Conservation (phyloP, 1,284 basidiomycete species). For the Ceratobasidium sp. region DNA sequence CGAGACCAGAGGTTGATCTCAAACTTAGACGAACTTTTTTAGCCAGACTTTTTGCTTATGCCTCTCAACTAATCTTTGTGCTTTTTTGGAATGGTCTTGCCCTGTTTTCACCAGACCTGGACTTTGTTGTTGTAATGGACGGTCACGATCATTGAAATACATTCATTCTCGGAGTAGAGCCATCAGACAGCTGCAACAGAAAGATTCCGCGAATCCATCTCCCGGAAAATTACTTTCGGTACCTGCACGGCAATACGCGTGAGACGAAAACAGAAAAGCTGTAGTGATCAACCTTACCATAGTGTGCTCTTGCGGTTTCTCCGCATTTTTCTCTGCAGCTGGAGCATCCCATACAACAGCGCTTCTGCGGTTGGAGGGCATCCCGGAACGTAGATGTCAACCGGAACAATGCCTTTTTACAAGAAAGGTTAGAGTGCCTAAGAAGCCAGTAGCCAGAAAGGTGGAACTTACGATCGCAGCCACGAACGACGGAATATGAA, state of each 20-base stretch:
- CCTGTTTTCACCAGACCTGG: background rate
- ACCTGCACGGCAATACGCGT: slow-evolving; percentile 29
- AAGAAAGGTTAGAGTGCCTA: slow-evolving; percentile 31
- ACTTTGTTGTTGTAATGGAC: slow-evolving; percentile 25
- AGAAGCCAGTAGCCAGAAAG: background rate
- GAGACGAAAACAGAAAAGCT: slow-evolving; percentile 14
- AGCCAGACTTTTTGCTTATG: background rate
- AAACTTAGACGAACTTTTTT: slow-evolving; percentile 1
- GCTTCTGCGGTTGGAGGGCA: slow-evolving; percentile 96
- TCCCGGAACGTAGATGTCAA: slow-evolving; percentile 96
- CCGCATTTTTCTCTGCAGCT: slow-evolving; percentile 97
- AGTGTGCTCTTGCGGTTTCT: slow-evolving; percentile 87
- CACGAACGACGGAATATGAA: slow-evolving; percentile 98
- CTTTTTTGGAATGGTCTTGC: background rate
- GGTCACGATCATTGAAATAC: slow-evolving; percentile 23
- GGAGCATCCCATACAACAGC: slow-evolving; percentile 91
- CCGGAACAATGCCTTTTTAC: slow-evolving; percentile 82
- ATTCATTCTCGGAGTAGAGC: slow-evolving; percentile 7
- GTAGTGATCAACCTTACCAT: slow-evolving; percentile 70
- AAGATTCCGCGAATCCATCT: background rate
- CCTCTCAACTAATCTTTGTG: background rate
- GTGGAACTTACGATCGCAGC: slow-evolving; percentile 86
- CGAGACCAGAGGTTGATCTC: background rate
- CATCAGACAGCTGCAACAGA: background rate
- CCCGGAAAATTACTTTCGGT: slow-evolving; percentile 24